Evolutionary conservation across 345 rosid species (phyloP), one percentile per base, ranked within the genome.

Genomic region (Melaleuca quinquenervia): DNA sequence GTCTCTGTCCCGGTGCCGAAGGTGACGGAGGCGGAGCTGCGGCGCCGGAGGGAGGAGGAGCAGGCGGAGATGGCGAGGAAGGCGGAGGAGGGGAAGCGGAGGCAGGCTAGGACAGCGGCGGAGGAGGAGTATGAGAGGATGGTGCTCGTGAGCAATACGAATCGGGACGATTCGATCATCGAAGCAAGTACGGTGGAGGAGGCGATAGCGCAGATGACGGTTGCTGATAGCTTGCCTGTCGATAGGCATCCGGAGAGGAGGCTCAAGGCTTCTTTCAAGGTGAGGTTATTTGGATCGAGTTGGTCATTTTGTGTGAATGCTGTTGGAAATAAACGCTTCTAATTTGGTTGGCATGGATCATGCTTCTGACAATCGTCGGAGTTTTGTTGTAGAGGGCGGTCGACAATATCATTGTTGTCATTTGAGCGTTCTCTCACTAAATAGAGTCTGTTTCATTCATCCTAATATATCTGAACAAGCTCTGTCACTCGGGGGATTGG

Each of bases 221-320:
- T 96, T 6, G 52, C 93, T 0, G 98, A 97, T 82, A 92, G 27
- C 88, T 92, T 96, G 82, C 98, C 99, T 1, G 89, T 90, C 29
- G 98, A 96, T 86, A 87, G 92, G 82, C 99, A 96, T 52, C 98
- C 99, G 0, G 99, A 97, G 86, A 93, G 91, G 89, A 90, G 99
- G 89, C 96, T 97, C 27, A 96, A 94, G 90, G 99, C 99, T 32
- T 93, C 98, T 18, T 97, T 96, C 89, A 97, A 97, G 98, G 99
- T 95, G 58, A 84, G 85, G 70, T 88, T 54, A 11, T 3, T 82
- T 36, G 78, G 45, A 32, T 8, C 24, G 24, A 70, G 78, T 41
- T 2, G 12, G 13, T 70, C 7, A 7, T 32, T 70, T 12, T 27
- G 1, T 82, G 22, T 52, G 84, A 53, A 12, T 32, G 45, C 24